Conservation (phyloP, 371 early-diverging fungal genomes). For the Entomophthora muscae region DNA sequence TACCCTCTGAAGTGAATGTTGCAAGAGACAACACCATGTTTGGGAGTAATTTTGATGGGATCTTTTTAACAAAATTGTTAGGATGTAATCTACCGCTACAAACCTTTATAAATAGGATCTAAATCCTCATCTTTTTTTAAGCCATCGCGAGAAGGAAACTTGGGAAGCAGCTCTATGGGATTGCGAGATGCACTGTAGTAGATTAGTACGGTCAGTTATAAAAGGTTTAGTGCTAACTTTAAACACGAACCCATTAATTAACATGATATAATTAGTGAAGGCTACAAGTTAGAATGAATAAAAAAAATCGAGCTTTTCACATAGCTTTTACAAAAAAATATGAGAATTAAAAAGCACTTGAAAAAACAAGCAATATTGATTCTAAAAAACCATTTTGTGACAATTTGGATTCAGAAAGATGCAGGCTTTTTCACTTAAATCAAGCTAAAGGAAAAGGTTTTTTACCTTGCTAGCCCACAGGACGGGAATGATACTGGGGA, state of each 20-base stretch:
- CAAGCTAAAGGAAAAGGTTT: too few relatives aligned
- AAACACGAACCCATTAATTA: neutral
- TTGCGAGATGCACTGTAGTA: neutral
- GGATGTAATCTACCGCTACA: neutral
- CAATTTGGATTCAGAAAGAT: too few relatives aligned
- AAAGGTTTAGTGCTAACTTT: neutral
- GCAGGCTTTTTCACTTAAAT: too few relatives aligned
- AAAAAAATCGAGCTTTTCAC: neutral
- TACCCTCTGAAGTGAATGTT: conserved; percentile 53
- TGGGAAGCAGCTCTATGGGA: neutral
- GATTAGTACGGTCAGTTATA: neutral
- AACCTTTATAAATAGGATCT: conserved; percentile 7
- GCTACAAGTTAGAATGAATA: neutral
- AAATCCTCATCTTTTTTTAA: neutral
- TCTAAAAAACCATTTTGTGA: neutral
- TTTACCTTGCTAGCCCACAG: too few relatives aligned
- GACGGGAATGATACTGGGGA: too few relatives aligned
- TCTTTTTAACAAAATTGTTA: conserved; percentile 11
- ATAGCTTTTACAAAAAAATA: neutral
- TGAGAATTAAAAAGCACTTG: neutral
- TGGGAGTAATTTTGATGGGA: conserved; percentile 28
- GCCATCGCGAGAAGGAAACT: neutral
- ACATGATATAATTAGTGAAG: neutral
- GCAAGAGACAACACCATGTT: conserved; percentile 45
- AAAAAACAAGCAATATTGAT: neutral